Evolutionary conservation across 768 basidiomycete species (phyloP), one percentile per base, ranked within the genome.

Genomic region (Boletus rufocinnamomeus): DNA sequence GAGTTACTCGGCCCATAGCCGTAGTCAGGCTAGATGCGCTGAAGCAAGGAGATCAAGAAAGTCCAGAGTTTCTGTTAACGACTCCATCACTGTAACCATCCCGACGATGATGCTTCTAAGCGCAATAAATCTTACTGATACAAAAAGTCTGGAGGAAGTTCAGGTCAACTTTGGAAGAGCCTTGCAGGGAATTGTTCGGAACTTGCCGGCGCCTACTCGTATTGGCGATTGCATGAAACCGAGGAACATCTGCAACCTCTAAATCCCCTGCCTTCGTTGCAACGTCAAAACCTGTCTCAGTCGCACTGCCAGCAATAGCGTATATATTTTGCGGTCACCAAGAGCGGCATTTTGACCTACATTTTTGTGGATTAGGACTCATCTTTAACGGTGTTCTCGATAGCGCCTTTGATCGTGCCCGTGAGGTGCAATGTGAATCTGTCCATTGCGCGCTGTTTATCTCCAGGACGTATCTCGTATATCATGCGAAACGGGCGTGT

Each of bases 81-180:
- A 53, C 46, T 17, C 50, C 60, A 57, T 65, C 67, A 59, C 45
- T 50, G 69, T 71, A 69, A 69, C 69, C 68, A 69, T 67, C 65
- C 43, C 67, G 44, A 70, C 69, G 43, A 45, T 27, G 16, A 59
- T 54, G 60, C 69, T 71, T 69, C 69, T 34, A 13, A 58, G 56
- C 21, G 58, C 51, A 64, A 71, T 69, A 54, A 65, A 70, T 71
- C 60, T 66, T 37, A 11, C 45, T 61, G 67, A 64, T 61, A 37
- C 56, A 47, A 68, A 66, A 69, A 65, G 60, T 53, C 65, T 66
- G 25, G 50, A 58, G 53, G 69, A 69, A 69, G 69, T 34, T 38
- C 46, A 52, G 34, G 63, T 54, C 58, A 51, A 45, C 54, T 56
- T 56, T 46, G 52, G 57, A 62, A 57, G 46, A 54, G 44, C 51